Base-by-base conservation (phyloP, 192 early-diverging fungal species). In the Phlyctochytrium arcticum region DNA sequence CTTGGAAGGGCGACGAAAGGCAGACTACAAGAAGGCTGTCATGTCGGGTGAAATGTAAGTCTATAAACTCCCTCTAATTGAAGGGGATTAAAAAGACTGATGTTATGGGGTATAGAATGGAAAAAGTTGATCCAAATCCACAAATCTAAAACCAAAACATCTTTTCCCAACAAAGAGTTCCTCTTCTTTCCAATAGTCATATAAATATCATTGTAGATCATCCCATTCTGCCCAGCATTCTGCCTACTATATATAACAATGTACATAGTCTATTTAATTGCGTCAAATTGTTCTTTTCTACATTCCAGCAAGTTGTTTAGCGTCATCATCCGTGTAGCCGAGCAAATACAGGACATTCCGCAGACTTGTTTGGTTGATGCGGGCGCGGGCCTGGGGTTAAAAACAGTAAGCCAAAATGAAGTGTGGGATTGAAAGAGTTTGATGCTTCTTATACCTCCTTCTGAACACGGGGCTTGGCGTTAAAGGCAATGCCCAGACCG, bases 391-490 rank as follows among this genome's bases (percentile, higher is more conserved):
- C 79, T 90, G 79, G 53, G 21, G 15, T 7, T 1, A 17, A 7
- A 35, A 19, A 60, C 27, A 17, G 57, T 21, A 33, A 29, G 54
- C 32, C 32, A 48, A 49, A 31, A 27, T 56, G 24, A 1, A 30
- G 31, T 24, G 12, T 17, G 47, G 54, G 36, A 37, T 57, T 60
- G 55, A 15, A 1, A 51, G 31, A 23, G 2, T 44, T 26, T 56
- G 15, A 12, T 10, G 42, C 27, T 21, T n/a, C n/a, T n/a, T n/a
- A 56, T n/a, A 48, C 32, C 79, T 89, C 79, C 72, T 94, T 78
- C 68, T 99, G 96, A 3, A 99, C 96, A n/a, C 86, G 80, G 15
- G 95, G 95, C 64, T 99, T 99, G 15, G 96, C 96, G 60, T 97
- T 96, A 72, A 94, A 99, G 0, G 96, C 96, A 62, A 99, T 94